Percentiles rank a stretch among this genome's conserved stretches.
Conservation (phyloP, 2,329 filamentous ascomycete genomes). For the Xylariaceae sp. region DNA sequence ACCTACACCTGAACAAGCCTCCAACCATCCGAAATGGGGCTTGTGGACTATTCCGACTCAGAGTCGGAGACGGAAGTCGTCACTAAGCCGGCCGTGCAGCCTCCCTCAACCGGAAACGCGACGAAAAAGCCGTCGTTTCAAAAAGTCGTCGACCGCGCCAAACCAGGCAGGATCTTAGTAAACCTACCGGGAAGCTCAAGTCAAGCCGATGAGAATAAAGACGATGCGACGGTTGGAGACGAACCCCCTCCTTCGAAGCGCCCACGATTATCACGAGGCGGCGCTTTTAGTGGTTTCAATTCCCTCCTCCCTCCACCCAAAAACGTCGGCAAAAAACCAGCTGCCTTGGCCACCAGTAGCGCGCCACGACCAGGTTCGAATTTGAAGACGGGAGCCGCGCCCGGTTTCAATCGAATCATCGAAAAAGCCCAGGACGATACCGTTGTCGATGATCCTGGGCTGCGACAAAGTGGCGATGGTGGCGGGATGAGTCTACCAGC, state of each 20-base stretch:
- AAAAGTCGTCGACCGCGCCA: conserved; percentile 75
- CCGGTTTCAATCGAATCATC: conserved; percentile 66
- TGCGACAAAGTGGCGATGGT: conserved; percentile 17
- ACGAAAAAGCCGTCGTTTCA: conserved; percentile 58
- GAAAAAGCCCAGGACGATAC: conserved; percentile 29
- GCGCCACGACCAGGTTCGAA: conserved; percentile 55
- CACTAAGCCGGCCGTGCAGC: conserved; percentile 37
- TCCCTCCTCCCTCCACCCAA: conserved; percentile 84
- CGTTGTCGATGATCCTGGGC: conserved; percentile 18
- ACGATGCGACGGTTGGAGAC: conserved; percentile 34
- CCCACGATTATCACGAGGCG: conserved; percentile 47
- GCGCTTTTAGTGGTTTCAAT: conserved; percentile 75
- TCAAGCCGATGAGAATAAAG: conserved; percentile 27
- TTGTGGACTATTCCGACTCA: conserved; percentile 81
- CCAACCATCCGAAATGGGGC: conserved; percentile 51
- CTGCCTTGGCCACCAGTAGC: conserved; percentile 31
- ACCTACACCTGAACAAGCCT: not conserved
- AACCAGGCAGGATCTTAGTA: conserved; percentile 78
- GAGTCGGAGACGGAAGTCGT: conserved; percentile 59
- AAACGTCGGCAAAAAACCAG: conserved; percentile 39
- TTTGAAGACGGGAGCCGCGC: conserved; percentile 76
- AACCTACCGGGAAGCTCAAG: conserved; percentile 58
- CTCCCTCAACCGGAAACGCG: conserved; percentile 26
- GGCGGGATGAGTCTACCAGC: conserved; percentile 33
- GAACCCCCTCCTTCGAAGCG: conserved; percentile 69